Base-by-base conservation (phyloP, 768 basidiomycete genomes). In the Serpula lacrymans region DNA sequence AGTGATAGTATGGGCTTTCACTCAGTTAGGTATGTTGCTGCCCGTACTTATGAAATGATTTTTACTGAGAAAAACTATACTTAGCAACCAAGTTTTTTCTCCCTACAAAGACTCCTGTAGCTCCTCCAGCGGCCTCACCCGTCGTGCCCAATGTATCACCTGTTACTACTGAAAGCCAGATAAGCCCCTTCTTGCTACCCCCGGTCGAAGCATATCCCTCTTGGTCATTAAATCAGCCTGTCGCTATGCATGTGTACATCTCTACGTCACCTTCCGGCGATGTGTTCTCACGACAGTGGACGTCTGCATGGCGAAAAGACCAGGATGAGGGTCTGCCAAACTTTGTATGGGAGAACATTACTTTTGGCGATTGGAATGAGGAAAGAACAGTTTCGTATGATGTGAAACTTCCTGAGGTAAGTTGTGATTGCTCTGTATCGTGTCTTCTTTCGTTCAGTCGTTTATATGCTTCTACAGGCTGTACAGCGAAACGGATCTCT, bases 401-500 rank as follows among this genome's bases (percentile, higher is more conserved):
- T 33, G 62, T 93, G 28, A 69, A 76, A 21, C 69, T 92, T 37
- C 90, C 89, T 1, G 61, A 74, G 64, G 89, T 89, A 58, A 48
- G 72, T 52, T 7, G 11, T 28, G 21, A 47, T 11, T 14, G 34
- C 27, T 27, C 22, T 6, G 25, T 34, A 17, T 24, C 6, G 22
- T 32, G 22, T 21, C 16, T 13, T 27, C n/a, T 6, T 11, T 40
- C 34, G 29, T 38, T 8, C 24, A 18, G 13, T 5, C 34, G 16
- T 36, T 46, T 37, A 4, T 24, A 13, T 20, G 35, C 31, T 29
- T 46, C 9, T 37, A 14, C 50, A 92, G 89, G 72, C 69, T 35
- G 91, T 92, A 9, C 71, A 86, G 54, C 71, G 70, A 42, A 95
- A 95, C 55, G 86, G 77, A 9, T 78, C 86, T 2, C 61, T 93